Percentiles rank a stretch among this genome's conserved stretches.
phyloP scores from a whole-genome alignment of 2,329 filamentous ascomycete species.

The Pseudocercospora eumusae region DNA sequence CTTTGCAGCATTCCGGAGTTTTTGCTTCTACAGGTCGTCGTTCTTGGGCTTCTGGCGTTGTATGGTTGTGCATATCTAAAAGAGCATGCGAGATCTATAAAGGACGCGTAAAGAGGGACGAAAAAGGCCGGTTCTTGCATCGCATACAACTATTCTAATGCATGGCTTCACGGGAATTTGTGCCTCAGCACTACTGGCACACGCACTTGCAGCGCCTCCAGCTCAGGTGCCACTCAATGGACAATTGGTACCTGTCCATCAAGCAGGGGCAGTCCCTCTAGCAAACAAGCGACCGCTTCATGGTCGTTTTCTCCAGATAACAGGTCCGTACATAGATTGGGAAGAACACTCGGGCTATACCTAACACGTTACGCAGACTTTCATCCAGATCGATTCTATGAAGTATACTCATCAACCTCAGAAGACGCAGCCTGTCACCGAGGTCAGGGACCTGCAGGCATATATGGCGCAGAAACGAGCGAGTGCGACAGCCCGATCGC shows the following conservation, averaged over 20 bases:
- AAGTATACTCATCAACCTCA: constrained; percentile 70
- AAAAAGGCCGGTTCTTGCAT: background rate
- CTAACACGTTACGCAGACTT: constrained; percentile 62
- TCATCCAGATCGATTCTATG: constrained; percentile 88
- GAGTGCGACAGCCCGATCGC: constrained; percentile 83
- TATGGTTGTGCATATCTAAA: background rate
- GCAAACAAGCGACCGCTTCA: constrained; percentile 38
- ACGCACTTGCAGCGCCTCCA: constrained; percentile 25
- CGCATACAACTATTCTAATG: no score
- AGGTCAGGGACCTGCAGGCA: constrained; percentile 72
- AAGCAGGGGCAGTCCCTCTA: background rate
- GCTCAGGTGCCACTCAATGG: constrained; percentile 23
- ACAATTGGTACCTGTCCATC: background rate
- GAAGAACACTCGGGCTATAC: constrained; percentile 23
- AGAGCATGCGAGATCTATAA: background rate
- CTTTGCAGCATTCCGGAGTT: background rate
- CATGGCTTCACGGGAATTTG: constrained; percentile 1
- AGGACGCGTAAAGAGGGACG: background rate
- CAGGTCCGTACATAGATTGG: constrained; percentile 61
- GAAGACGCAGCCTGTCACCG: constrained; percentile 75
- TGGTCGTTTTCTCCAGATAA: constrained; percentile 85
- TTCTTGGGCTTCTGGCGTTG: background rate
- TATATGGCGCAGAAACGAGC: constrained; percentile 80
- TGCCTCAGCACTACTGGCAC: constrained; percentile 18
- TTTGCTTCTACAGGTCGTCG: background rate